Percentiles rank a stretch among this genome's conserved stretches.
These are phyloP conservation scores for Fusarium drepaniforme DNA, from an alignment of 2,329 filamentous ascomycete species.

Conservation along the genomic window DNA sequence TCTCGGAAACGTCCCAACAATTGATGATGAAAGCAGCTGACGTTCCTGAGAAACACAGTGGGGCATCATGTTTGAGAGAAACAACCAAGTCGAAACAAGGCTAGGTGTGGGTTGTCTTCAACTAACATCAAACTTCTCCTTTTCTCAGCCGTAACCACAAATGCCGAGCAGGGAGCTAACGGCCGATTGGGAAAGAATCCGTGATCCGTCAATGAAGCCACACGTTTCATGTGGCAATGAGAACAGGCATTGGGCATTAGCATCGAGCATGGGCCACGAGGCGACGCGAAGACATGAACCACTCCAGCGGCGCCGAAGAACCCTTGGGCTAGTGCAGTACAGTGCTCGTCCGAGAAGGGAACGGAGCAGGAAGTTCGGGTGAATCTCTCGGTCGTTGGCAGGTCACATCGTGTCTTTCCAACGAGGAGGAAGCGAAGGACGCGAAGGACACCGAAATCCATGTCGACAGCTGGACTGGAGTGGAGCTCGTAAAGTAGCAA, in stretches of 20 bases:
- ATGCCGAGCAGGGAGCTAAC: background rate
- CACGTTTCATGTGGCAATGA: slow-evolving; percentile 40
- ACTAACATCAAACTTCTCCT: background rate
- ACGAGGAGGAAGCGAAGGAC: slow-evolving; percentile 16
- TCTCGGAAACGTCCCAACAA: background rate
- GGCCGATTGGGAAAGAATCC: slow-evolving; percentile 7
- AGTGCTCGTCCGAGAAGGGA: background rate
- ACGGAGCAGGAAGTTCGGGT: background rate
- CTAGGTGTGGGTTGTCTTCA: background rate
- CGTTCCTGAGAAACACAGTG: background rate
- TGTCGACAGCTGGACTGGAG: background rate
- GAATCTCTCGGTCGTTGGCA: slow-evolving; percentile 2
- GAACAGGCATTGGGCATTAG: slow-evolving; percentile 16
- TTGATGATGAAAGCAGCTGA: background rate
- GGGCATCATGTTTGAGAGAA: slow-evolving; percentile 2
- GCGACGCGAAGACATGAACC: slow-evolving; percentile 38
- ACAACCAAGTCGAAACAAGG: background rate
- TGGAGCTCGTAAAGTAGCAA: slow-evolving; percentile 5
- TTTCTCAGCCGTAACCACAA: background rate
- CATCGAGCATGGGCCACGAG: slow-evolving; percentile 29
- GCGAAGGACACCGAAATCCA: slow-evolving; percentile 5
- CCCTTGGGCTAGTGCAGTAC: slow-evolving; percentile 9
- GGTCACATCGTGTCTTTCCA: slow-evolving; percentile 15
- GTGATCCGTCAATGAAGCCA: slow-evolving; percentile 27
- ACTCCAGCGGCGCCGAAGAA: slow-evolving; percentile 37